phyloP scores from a whole-genome alignment of 2,329 filamentous ascomycete species.

The Shiraia bambusicola region DNA sequence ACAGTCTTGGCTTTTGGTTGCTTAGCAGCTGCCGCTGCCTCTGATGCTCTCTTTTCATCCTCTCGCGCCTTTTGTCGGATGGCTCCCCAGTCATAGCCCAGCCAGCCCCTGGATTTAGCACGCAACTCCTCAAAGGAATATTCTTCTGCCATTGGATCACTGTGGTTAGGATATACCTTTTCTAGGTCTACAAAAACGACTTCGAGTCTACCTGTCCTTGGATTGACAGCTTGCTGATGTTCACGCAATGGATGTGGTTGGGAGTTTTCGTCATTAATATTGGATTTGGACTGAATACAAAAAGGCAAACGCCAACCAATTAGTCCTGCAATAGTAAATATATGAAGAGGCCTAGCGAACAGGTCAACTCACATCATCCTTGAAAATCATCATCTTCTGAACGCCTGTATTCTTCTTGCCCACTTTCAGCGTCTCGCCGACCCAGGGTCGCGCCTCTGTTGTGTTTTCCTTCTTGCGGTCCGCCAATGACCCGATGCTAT shows the following conservation, averaged over 20 bases:
- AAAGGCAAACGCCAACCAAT: constrained; percentile 59
- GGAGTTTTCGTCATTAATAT: constrained; percentile 36
- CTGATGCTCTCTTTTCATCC: constrained; percentile 28
- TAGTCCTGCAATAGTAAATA: constrained; percentile 72
- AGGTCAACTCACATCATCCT: constrained; percentile 79
- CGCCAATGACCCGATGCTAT: constrained; percentile 81
- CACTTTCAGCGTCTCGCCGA: constrained; percentile 83
- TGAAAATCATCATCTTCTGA: constrained; percentile 89
- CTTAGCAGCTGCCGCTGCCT: constrained; percentile 15
- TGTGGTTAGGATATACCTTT: constrained; percentile 77
- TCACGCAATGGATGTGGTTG: constrained; percentile 67
- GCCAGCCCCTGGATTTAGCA: constrained; percentile 72
- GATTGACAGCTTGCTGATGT: constrained; percentile 80
- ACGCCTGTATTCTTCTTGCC: constrained; percentile 76
- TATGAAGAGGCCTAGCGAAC: constrained; percentile 40
- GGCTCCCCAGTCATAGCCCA: constrained; percentile 55
- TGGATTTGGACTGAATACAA: constrained; percentile 55
- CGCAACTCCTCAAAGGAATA: constrained; percentile 90
- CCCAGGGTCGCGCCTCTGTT: constrained; percentile 85
- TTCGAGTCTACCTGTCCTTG: constrained; percentile 79
- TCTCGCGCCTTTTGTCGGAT: constrained; percentile 31
- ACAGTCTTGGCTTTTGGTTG: constrained; percentile 14
- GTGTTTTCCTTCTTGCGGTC: constrained; percentile 94
- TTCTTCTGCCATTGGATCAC: constrained; percentile 67
- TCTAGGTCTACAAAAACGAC: constrained; percentile 85